Evolutionary conservation across 306 rosid genomes (phyloP).

Genomic region (Malus sieversii): DNA sequence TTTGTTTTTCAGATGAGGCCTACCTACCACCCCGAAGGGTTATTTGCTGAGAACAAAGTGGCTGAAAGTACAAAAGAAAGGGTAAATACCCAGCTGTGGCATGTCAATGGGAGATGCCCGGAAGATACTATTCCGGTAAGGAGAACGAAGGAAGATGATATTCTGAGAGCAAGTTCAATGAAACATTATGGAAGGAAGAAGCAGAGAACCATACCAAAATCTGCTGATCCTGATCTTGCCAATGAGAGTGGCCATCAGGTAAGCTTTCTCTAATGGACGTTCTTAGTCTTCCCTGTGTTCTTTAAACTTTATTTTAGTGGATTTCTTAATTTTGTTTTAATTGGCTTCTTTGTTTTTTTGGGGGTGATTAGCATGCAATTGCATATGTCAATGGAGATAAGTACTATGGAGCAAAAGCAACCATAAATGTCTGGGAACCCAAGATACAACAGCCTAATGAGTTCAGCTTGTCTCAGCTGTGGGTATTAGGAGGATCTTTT

Average conservation of each 20-base stretch:
- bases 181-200: slow-evolving; percentile 87
- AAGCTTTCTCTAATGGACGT: not conserved
- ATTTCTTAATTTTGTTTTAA: not conserved
- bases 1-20: slow-evolving; percentile 64
- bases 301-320: not conserved
- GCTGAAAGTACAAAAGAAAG: slow-evolving; percentile 39
- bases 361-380: slow-evolving; percentile 75
- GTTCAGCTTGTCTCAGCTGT: slow-evolving; percentile 95
- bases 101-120: slow-evolving; percentile 70
- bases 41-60: slow-evolving; percentile 63
- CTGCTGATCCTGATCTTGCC: slow-evolving; percentile 87
- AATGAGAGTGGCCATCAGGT: slow-evolving; percentile 99
- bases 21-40: slow-evolving; percentile 76
- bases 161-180: slow-evolving; percentile 82
- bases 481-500: slow-evolving; percentile 94
- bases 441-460: slow-evolving; percentile 88
- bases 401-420: slow-evolving; percentile 92
- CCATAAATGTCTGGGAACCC: slow-evolving; percentile 98
- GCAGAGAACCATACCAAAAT: slow-evolving; percentile 65
- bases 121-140: slow-evolving; percentile 80
- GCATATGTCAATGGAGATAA: slow-evolving; percentile 94
- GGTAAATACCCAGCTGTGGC: slow-evolving; percentile 75
- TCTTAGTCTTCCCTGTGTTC: not conserved
- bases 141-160: slow-evolving; percentile 80
- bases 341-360: not conserved